A percentile compares a stretch with the other conserved stretches of the same genome.
Conservation (phyloP, 2,329 filamentous ascomycete genomes). For the Grosmannia penicillata region DNA sequence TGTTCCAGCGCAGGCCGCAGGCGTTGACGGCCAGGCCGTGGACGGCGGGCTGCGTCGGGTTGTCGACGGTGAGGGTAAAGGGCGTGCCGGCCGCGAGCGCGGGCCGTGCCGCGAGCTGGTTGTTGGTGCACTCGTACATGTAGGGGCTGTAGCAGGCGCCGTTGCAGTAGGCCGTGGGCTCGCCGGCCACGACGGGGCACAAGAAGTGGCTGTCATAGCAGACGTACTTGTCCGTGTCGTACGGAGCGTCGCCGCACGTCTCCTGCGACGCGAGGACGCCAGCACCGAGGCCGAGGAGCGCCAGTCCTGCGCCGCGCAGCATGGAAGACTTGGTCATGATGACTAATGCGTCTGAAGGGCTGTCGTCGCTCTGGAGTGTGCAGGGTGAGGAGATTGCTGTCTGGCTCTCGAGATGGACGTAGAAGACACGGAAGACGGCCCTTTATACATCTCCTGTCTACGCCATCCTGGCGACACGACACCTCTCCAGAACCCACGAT, state of each 20-base stretch:
- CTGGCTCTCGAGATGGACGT: too few species aligned
- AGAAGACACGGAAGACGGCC: too few species aligned
- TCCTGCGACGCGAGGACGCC: constrained; percentile 1
- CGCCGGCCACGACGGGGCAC: constrained; percentile 19
- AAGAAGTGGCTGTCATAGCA: constrained; percentile 17
- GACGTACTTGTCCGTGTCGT: constrained; percentile 14
- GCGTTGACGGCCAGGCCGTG: constrained; percentile 17
- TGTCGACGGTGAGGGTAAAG: constrained; percentile 17
- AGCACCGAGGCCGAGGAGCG: constrained; percentile 3
- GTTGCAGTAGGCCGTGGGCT: constrained; percentile 18
- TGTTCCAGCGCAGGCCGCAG: constrained; percentile 11
- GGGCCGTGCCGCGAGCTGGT: constrained; percentile 12
- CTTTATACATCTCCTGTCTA: too few species aligned
- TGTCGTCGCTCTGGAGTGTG: not conserved
- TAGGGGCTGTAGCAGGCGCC: constrained; percentile 21
- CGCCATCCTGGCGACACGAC: too few species aligned
- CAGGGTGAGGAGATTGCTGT: too few species aligned
- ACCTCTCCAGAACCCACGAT: too few species aligned
- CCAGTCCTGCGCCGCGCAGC: not conserved
- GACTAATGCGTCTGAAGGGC: not conserved
- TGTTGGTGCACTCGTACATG: constrained; percentile 18
- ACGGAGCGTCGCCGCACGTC: constrained; percentile 8
- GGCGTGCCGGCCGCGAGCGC: constrained; percentile 9
- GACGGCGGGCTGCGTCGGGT: constrained; percentile 14
- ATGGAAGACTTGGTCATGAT: not conserved